These are phyloP conservation scores for Cucumis melo DNA, from an alignment of 306 rosid genomes.

Conservation along the genomic window DNA sequence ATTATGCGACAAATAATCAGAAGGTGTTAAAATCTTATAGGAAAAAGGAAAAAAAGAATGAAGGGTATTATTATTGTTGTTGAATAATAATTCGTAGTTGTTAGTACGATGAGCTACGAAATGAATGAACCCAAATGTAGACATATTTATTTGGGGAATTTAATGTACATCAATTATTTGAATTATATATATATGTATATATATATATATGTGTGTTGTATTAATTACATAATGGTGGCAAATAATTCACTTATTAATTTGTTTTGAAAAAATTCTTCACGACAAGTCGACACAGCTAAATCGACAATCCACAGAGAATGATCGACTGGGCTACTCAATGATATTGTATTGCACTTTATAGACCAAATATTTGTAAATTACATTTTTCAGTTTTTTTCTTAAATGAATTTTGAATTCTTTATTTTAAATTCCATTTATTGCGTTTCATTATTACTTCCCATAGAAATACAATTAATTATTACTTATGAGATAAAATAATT, in stretches of 20 bases:
- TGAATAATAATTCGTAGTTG: background rate
- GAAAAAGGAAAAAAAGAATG: background rate
- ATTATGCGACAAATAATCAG: no score
- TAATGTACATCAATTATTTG: background rate
- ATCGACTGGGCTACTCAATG: background rate
- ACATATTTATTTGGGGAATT: background rate
- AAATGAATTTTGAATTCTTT: background rate
- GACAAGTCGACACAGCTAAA: background rate
- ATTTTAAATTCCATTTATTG: background rate
- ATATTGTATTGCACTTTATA: background rate
- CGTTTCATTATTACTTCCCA: background rate
- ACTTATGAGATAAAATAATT: no score
- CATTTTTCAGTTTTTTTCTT: no score
- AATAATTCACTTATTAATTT: background rate
- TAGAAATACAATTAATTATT: background rate
- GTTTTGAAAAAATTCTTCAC: background rate
- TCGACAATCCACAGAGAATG: background rate
- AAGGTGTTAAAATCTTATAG: no score
- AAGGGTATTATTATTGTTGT: no score
- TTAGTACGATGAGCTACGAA: background rate
- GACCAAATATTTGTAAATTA: background rate
- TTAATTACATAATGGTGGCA: background rate
- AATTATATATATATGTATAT: background rate
- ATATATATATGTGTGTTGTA: background rate
- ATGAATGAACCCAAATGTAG: background rate